These are phyloP conservation scores for Chrysosphaeria jannelii DNA, from an alignment of 2,329 filamentous ascomycete species.

Conservation along the genomic window DNA sequence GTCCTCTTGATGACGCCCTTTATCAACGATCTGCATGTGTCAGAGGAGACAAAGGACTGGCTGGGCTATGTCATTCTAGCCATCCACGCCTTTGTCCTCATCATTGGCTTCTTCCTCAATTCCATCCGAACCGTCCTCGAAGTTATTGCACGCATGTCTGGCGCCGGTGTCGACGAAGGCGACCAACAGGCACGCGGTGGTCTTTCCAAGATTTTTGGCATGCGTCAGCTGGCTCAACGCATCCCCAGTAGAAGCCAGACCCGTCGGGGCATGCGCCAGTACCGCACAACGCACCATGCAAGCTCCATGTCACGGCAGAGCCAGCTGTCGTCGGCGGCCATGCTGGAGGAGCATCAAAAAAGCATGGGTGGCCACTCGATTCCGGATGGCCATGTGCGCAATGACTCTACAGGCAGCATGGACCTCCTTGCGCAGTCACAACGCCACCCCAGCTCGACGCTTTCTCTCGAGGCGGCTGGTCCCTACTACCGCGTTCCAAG, in stretches of 20 bases:
- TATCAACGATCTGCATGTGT: constrained; percentile 50
- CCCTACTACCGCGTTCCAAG: too few species aligned
- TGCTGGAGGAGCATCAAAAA: constrained; percentile 39
- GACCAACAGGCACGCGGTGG: constrained; percentile 48
- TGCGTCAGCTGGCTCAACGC: constrained; percentile 59
- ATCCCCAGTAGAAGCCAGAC: too few species aligned
- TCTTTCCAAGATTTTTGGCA: constrained; percentile 68
- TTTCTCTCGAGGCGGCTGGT: too few species aligned
- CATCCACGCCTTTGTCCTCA: constrained; percentile 55
- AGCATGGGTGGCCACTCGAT: constrained; percentile 22
- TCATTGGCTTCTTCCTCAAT: constrained; percentile 84
- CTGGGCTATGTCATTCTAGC: constrained; percentile 77
- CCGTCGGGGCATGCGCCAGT: constrained; percentile 23
- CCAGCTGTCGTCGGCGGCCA: constrained; percentile 54
- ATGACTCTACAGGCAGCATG: constrained; percentile 29
- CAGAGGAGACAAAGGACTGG: constrained; percentile 64
- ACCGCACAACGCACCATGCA: too few species aligned
- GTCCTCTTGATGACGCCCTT: constrained; percentile 58
- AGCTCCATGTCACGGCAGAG: constrained; percentile 38
- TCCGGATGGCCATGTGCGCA: constrained; percentile 23
- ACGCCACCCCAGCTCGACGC: too few species aligned
- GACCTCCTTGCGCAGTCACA: constrained; percentile 19
- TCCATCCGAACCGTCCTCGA: constrained; percentile 75
- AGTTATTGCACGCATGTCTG: constrained; percentile 52
- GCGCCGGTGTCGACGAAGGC: constrained; percentile 48